Evolutionary conservation across 2,329 filamentous ascomycete species (phyloP), one percentile per base, ranked within the genome.

Genomic region (Calonectria hongkongensis): DNA sequence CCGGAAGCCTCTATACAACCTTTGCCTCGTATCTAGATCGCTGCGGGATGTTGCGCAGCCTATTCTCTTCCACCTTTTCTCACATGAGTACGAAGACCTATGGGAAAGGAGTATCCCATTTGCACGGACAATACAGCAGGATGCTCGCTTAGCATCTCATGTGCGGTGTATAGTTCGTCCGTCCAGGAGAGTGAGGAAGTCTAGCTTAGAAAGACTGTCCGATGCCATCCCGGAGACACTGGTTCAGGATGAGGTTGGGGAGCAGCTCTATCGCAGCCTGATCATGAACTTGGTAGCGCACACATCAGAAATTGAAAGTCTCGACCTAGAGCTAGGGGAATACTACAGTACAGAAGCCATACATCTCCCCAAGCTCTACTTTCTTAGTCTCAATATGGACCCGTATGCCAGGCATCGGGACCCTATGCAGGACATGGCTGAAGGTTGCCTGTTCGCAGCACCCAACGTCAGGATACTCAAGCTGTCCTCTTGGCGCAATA

Each of bases 1-100:
- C 63, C 47, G 45, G n/a, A 51, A 51, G 63, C 63, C 45, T 7
- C 47, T 66, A 10, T 66, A 66, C 45, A 66, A 54, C n/a, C 25
- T 51, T 30, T 51, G 63, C 25, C 47, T 66, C 12, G 47, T 39
- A 6, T 66, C 63, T 39, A 48, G 63, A 41, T 66, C 63, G 7
- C 33, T 66, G 28, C 63, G 63, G 16, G 63, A 51, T 39, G 33
- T 66, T 28, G 63, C 63, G 6, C 63, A 66, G 47, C 63, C 63
- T 25, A 39, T 66, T 28, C 63, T 66, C 63, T 66, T 66, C 47
- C 63, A 66, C 18, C n/a, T 66, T 21, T 51, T 66, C 63, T 51
- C 63, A n/a, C 45, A 66, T 47, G 47, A 41, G 4, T 50, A 39
- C 21, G 33, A 51, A 6, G 63, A 66, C 33, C 30, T 66, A n/a